phyloP scores from a whole-genome alignment of 441 rosid species.

The Pelargonium exstipulatum region DNA sequence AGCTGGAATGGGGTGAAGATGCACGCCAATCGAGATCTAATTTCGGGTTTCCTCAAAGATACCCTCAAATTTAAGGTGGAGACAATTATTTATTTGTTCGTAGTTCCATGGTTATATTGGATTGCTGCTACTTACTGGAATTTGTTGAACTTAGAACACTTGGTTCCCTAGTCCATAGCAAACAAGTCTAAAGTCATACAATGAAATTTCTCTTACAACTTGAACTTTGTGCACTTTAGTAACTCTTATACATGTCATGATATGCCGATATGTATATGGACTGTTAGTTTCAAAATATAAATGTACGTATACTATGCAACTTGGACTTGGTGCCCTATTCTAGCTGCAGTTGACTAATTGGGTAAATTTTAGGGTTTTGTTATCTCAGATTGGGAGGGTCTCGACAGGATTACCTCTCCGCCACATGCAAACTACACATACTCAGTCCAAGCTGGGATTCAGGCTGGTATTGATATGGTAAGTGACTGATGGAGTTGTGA shows the following conservation, averaged over 20 bases:
- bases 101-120: too few species aligned
- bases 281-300: too few species aligned
- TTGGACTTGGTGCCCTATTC: conserved; percentile 9
- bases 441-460: conserved; percentile 54
- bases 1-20: conserved; percentile 70
- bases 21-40: conserved; percentile 51
- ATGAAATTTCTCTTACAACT: too few species aligned
- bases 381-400: conserved; percentile 71
- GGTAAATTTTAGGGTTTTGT: conserved; percentile 56
- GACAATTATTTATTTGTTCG: too few species aligned
- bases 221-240: too few species aligned
- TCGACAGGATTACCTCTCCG: conserved; percentile 54
- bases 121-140: too few species aligned
- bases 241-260: too few species aligned
- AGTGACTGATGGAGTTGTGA: conserved; percentile 12
- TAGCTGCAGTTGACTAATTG: conserved; percentile 16
- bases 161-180: too few species aligned
- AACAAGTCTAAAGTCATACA: too few species aligned
- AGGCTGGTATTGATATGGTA: conserved; percentile 76
- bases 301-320: background rate
- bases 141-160: too few species aligned
- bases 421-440: conserved; percentile 51
- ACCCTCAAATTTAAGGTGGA: conserved; percentile 55
- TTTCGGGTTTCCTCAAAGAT: conserved; percentile 53
- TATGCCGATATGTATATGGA: too few species aligned